These are phyloP conservation scores for Aspergillus fructus DNA, from an alignment of 2,329 filamentous ascomycete genomes.

Conservation along the genomic window DNA sequence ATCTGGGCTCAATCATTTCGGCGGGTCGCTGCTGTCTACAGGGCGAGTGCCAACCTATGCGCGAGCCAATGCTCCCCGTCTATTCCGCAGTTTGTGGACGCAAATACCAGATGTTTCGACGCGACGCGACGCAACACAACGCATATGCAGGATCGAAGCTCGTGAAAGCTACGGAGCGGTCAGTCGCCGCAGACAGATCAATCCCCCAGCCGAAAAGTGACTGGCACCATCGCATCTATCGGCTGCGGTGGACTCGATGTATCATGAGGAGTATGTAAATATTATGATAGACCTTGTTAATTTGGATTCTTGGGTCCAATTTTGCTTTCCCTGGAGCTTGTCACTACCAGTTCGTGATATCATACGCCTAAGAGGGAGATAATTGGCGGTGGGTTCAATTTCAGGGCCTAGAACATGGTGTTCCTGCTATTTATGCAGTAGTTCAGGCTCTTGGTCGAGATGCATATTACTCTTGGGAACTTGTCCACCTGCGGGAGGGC, in stretches of 20 bases:
- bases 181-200: conserved; percentile 18
- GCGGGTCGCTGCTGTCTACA: background rate
- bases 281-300: conserved; percentile 6
- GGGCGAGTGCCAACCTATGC: background rate
- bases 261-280: background rate
- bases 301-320: background rate
- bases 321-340: background rate
- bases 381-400: conserved; percentile 17
- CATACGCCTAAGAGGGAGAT: background rate
- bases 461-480: background rate
- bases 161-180: conserved; percentile 9
- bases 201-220: background rate
- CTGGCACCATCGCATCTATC: background rate
- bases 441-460: conserved; percentile 10
- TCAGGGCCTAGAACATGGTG: conserved; percentile 22
- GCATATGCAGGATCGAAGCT: conserved; percentile 10
- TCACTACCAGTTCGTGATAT: background rate
- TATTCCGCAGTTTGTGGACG: conserved; percentile 8
- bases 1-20: background rate
- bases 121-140: conserved; percentile 13
- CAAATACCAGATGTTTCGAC: conserved; percentile 5
- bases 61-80: background rate
- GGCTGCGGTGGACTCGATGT: background rate
- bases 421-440: conserved; percentile 15
- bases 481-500: background rate